Percentiles rank a stretch among this genome's conserved stretches.
phyloP scores from a whole-genome alignment of 805 yeast species.

The Cyberlindnera amylophila region DNA sequence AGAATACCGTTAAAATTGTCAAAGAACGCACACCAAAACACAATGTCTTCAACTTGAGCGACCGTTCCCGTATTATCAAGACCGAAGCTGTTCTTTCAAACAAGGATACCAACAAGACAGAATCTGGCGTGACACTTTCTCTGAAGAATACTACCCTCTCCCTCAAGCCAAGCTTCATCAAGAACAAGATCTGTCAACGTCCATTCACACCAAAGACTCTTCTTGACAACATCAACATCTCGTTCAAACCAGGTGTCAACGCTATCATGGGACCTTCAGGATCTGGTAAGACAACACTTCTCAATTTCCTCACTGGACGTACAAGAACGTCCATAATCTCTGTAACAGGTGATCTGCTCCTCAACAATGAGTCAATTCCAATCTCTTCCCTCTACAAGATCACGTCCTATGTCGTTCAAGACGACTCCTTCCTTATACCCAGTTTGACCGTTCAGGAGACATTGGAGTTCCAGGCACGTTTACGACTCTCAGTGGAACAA shows the following conservation, averaged over 20 bases:
- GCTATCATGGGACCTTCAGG: conserved; percentile 84
- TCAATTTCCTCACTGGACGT: conserved; percentile 62
- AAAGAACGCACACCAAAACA: conserved; percentile 14
- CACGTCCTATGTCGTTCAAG: conserved; percentile 77
- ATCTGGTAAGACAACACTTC: conserved; percentile 67
- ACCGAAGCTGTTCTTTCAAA: neutral
- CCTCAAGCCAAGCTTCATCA: conserved; percentile 12
- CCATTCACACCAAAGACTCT: conserved; percentile 13
- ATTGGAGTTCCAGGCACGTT: conserved; percentile 61
- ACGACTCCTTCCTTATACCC: conserved; percentile 68
- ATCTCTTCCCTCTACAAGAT: conserved; percentile 32
- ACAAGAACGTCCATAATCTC: conserved; percentile 27
- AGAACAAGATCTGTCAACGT: conserved; percentile 4
- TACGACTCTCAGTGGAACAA: conserved; percentile 50
- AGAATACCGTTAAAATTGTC: conserved; percentile 17
- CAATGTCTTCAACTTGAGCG: neutral
- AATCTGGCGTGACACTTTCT: neutral
- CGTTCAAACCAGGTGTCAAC: conserved; percentile 69
- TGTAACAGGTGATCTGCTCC: conserved; percentile 38
- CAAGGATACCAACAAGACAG: neutral
- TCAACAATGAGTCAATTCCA: conserved; percentile 39
- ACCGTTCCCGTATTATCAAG: too few relatives aligned
- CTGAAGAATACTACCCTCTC: conserved; percentile 12
- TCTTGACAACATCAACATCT: conserved; percentile 44
- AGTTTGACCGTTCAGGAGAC: conserved; percentile 78